Evolutionary conservation across 1,284 basidiomycete species (phyloP).

Genomic region (Microbotryum intermedium): DNA sequence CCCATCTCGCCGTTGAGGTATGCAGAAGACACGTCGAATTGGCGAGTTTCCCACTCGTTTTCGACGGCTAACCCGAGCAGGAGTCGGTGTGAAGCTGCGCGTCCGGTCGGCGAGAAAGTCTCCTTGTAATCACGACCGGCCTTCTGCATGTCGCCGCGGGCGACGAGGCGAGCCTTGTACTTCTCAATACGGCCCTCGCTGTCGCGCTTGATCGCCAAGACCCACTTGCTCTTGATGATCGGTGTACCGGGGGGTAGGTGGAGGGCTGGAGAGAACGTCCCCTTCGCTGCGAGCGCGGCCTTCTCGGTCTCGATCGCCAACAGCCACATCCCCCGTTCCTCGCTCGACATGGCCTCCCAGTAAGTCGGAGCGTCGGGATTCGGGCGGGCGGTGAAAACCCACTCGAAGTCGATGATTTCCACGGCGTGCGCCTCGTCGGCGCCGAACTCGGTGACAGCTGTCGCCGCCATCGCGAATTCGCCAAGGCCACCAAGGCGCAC

Average conservation of each 20-base stretch:
- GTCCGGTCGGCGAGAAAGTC: too few relatives aligned
- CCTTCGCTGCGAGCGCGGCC: constrained; percentile 2
- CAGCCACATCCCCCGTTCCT: constrained; percentile 5
- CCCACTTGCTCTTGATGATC: too few relatives aligned
- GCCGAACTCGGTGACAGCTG: not conserved
- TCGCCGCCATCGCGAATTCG: not conserved
- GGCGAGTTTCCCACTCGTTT: not conserved
- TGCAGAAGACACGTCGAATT: constrained; percentile 14
- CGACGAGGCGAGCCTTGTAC: too few relatives aligned
- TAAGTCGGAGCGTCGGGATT: constrained; percentile 2
- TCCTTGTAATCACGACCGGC: too few relatives aligned
- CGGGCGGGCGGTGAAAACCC: too few relatives aligned
- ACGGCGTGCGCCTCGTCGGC: not conserved
- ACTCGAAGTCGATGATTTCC: too few relatives aligned
- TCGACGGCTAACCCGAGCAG: constrained; percentile 12
- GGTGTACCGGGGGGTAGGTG: too few relatives aligned
- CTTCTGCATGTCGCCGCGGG: too few relatives aligned
- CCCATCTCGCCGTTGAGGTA: constrained; percentile 15
- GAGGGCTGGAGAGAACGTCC: constrained; percentile 4
- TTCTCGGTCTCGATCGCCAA: constrained; percentile 2
- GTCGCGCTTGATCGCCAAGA: too few relatives aligned
- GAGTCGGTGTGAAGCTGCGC: too few relatives aligned
- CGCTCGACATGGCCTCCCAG: not conserved
- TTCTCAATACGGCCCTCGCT: too few relatives aligned
- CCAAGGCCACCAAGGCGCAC: not conserved